A percentile compares a stretch with the other conserved stretches of the same genome.
Conservation (phyloP, 805 yeast genomes). For the Wickerhamomyces canadensis region DNA sequence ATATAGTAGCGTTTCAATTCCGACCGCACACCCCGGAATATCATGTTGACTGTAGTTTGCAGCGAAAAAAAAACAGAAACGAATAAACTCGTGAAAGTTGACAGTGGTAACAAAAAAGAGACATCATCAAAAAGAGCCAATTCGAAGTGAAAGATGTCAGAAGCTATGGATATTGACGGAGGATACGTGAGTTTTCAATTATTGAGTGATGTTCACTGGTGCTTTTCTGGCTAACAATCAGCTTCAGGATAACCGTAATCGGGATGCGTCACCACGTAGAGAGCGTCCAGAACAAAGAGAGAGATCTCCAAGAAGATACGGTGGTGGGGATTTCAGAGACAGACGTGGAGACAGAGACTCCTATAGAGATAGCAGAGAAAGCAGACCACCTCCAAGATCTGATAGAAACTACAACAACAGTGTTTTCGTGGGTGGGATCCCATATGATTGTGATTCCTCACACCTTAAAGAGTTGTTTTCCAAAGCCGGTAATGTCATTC, state of each 20-base stretch:
- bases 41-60: no score
- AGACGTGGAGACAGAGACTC: constrained; percentile 26
- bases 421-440: constrained; percentile 68
- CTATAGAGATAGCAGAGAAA: constrained; percentile 27
- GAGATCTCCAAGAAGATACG: constrained; percentile 27
- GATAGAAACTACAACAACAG: constrained; percentile 63
- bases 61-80: background rate
- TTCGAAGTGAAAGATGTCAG: constrained; percentile 35
- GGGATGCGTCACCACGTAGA: constrained; percentile 26
- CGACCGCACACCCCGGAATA: no score
- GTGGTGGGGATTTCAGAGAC: constrained; percentile 27
- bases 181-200: constrained; percentile 6
- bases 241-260: constrained; percentile 21
- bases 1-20: background rate
- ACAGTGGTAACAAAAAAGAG: no score
- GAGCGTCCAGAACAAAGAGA: constrained; percentile 22
- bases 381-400: constrained; percentile 28
- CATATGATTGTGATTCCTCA: constrained; percentile 54
- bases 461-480: constrained; percentile 57
- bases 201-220: background rate
- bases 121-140: no score
- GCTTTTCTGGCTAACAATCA: constrained; percentile 7
- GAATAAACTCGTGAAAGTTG: background rate
- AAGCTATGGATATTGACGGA: constrained; percentile 53
- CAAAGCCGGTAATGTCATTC: constrained; percentile 57